Conservation (phyloP, 176 grass and related monocot genomes). For the Oryza australiensis region DNA sequence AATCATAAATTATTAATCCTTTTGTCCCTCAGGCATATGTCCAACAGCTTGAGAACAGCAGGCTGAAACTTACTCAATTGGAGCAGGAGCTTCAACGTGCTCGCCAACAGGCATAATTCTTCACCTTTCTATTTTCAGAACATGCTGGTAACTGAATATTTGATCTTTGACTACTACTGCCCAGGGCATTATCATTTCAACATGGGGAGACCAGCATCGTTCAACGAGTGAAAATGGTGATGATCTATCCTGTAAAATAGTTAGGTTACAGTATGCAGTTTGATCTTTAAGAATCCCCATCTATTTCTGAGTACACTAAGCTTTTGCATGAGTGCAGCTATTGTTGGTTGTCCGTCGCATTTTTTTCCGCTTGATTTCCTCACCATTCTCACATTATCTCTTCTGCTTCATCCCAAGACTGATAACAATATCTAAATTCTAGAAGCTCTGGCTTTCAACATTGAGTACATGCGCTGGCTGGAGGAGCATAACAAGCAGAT, state of each 20-base stretch:
- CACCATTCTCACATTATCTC: not conserved
- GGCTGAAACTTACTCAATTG: constrained; percentile 56
- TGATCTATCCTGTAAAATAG: not conserved
- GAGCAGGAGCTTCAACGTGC: constrained; percentile 68
- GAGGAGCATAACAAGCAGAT: constrained; percentile 42
- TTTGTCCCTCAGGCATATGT: constrained; percentile 53
- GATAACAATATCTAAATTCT: not conserved
- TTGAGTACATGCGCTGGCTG: constrained; percentile 44
- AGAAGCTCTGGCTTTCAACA: constrained; percentile 44
- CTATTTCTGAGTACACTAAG: not conserved
- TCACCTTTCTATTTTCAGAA: not conserved
- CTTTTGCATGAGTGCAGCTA: not conserved
- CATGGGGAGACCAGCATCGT: constrained; percentile 31
- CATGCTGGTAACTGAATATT: not conserved
- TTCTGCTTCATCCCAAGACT: not conserved
- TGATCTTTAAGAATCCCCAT: not conserved
- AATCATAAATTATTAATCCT: not conserved
- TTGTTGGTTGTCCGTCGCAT: not conserved
- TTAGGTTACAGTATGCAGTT: not conserved
- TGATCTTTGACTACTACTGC: not conserved
- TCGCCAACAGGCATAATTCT: constrained; percentile 44
- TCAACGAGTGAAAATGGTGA: constrained; percentile 47
- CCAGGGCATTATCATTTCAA: constrained; percentile 61
- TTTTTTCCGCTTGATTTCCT: not conserved
- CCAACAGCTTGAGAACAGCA: constrained; percentile 64